Evolutionary conservation across 441 rosid species (phyloP).

Genomic region (Gossypium lobatum): DNA sequence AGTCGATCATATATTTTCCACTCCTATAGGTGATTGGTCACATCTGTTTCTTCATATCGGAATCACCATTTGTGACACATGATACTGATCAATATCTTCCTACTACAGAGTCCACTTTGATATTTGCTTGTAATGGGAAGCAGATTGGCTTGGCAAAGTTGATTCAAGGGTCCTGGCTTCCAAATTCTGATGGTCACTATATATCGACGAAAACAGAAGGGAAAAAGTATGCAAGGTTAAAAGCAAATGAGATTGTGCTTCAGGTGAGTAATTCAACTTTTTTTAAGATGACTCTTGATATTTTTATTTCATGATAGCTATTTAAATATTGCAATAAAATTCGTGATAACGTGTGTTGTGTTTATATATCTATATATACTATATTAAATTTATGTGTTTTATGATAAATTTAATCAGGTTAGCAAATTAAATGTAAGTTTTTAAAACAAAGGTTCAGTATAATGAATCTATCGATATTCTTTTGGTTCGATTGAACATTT

Average conservation of each 20-base stretch:
- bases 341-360: neutral
- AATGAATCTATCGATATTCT: neutral
- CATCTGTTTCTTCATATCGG: slow-evolving; percentile 19
- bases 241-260: slow-evolving; percentile 75
- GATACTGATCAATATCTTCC: slow-evolving; percentile 31
- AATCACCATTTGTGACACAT: slow-evolving; percentile 11
- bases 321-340: too few relatives aligned
- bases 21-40: slow-evolving; percentile 78
- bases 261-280: slow-evolving; percentile 52
- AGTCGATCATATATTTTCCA: slow-evolving; percentile 88
- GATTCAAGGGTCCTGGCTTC: slow-evolving; percentile 71
- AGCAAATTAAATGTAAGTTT: neutral
- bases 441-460: neutral
- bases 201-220: slow-evolving; percentile 83
- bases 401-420: neutral
- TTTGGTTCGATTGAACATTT: neutral
- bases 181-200: slow-evolving; percentile 80
- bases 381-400: neutral
- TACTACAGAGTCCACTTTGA: slow-evolving; percentile 81
- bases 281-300: neutral
- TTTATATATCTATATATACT: neutral
- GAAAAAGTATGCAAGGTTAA: slow-evolving; percentile 80
- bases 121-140: slow-evolving; percentile 82
- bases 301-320: too few relatives aligned
- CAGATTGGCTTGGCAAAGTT: slow-evolving; percentile 87